Percentiles rank a stretch among this genome's conserved stretches.
Evolutionary conservation across 225 moss, liverwort and hornwort species (phyloP).

Genomic region (Ulota crispa): DNA sequence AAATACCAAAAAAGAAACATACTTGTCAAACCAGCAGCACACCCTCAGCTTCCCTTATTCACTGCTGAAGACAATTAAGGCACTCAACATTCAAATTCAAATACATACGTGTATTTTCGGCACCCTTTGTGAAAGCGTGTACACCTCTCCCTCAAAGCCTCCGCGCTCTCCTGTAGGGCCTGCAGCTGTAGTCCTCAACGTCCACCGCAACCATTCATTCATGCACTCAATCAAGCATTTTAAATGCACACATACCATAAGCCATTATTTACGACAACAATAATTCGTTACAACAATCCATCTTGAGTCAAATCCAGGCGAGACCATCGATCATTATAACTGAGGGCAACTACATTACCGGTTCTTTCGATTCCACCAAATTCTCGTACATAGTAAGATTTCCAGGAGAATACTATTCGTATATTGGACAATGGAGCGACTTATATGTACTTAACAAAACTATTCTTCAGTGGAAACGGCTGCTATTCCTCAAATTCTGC

Average conservation of each 20-base stretch:
- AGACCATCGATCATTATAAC: background rate
- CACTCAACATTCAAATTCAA: slow-evolving; percentile 3
- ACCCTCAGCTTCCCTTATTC: background rate
- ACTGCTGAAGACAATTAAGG: background rate
- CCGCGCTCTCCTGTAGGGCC: slow-evolving; percentile 91
- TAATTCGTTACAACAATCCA: background rate
- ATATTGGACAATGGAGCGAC: background rate
- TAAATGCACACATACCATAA: background rate
- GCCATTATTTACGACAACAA: slow-evolving; percentile 5
- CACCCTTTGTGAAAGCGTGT: slow-evolving; percentile 95
- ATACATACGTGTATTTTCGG: slow-evolving; percentile 77
- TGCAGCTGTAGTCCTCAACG: slow-evolving; percentile 51
- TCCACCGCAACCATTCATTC: slow-evolving; percentile 11
- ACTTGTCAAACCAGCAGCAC: slow-evolving; percentile 7
- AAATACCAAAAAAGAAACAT: background rate
- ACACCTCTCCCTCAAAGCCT: slow-evolving; percentile 91
- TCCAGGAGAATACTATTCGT: background rate
- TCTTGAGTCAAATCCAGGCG: background rate
- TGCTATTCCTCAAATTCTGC: background rate
- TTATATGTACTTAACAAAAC: slow-evolving; percentile 1
- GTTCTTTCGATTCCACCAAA: background rate
- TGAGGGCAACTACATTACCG: background rate
- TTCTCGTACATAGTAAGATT: background rate
- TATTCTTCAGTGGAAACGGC: background rate
- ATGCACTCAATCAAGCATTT: slow-evolving; percentile 10